phyloP scores from a whole-genome alignment of 352 stramenopile genomes.

The Phytophthora pistaciae region DNA sequence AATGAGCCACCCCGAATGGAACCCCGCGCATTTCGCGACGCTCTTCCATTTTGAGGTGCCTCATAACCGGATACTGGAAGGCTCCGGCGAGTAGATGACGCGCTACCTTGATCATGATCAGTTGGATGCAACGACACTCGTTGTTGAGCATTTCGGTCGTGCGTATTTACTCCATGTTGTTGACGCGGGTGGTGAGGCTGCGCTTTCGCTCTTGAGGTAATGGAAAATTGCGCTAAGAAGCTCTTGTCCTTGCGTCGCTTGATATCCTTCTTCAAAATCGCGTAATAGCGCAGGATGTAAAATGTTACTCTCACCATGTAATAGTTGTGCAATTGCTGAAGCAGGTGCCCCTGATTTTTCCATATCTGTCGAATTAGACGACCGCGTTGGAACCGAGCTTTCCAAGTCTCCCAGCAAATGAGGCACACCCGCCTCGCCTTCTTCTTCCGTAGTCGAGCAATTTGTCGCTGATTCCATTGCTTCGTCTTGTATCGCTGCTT shows the following conservation, averaged over 20 bases:
- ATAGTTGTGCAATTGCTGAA: constrained; percentile 66
- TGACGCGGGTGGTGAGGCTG: constrained; percentile 17
- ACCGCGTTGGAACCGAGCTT: constrained; percentile 18
- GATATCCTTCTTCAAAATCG: constrained; percentile 67
- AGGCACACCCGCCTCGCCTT: constrained; percentile 20
- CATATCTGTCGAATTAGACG: constrained; percentile 50
- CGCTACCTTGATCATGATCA: not conserved
- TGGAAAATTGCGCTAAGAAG: constrained; percentile 35
- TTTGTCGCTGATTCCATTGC: constrained; percentile 43
- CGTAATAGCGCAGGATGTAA: constrained; percentile 65
- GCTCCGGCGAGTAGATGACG: constrained; percentile 15
- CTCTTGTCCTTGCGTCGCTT: constrained; percentile 47
- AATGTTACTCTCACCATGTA: constrained; percentile 71
- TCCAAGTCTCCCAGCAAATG: constrained; percentile 52
- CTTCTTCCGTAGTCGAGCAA: constrained; percentile 36
- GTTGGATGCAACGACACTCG: constrained; percentile 7
- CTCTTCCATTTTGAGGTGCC: constrained; percentile 6
- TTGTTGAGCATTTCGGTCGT: constrained; percentile 18
- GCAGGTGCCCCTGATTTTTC: constrained; percentile 54
- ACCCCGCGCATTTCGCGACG: constrained; percentile 2
- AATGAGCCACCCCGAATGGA: constrained; percentile 8
- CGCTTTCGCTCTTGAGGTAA: constrained; percentile 25
- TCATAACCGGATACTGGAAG: constrained; percentile 17
- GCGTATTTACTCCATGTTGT: not conserved
- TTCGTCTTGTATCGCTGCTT: constrained; percentile 40